Evolutionary conservation across 148 eudicot genomes (phyloP).

Genomic region (Agrostemma githago): DNA sequence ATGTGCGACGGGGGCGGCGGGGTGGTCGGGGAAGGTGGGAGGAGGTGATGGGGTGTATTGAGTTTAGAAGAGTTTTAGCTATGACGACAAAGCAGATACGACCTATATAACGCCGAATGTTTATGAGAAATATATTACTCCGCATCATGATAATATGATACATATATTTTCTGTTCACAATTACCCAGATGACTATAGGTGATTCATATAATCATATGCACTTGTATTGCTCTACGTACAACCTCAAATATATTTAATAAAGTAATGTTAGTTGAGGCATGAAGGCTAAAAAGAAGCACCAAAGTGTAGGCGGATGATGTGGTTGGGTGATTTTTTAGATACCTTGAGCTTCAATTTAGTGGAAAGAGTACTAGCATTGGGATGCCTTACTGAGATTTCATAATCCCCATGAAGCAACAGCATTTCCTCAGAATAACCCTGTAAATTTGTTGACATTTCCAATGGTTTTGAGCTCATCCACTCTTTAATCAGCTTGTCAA

Average conservation of each 20-base stretch:
- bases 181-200: neutral
- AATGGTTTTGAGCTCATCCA: slow-evolving; percentile 26
- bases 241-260: too few species aligned
- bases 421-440: slow-evolving; percentile 29
- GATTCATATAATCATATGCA: neutral
- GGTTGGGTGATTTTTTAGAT: slow-evolving; percentile 9
- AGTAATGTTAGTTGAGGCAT: too few species aligned
- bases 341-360: slow-evolving; percentile 27
- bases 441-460: slow-evolving; percentile 12
- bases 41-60: too few species aligned
- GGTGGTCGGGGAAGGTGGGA: too few species aligned
- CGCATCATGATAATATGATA: too few species aligned
- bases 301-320: neutral
- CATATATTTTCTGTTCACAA: neutral
- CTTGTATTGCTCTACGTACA: neutral
- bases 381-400: slow-evolving; percentile 25
- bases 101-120: too few species aligned
- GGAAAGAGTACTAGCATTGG: slow-evolving; percentile 9
- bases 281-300: neutral
- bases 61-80: too few species aligned
- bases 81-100: too few species aligned
- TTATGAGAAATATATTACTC: too few species aligned
- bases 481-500: slow-evolving; percentile 37
- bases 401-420: slow-evolving; percentile 44
- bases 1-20: too few species aligned